Percentiles rank a stretch among this genome's conserved stretches.
These are phyloP conservation scores for Grigorovia humatica DNA, from an alignment of 805 yeast species.

Conservation along the genomic window DNA sequence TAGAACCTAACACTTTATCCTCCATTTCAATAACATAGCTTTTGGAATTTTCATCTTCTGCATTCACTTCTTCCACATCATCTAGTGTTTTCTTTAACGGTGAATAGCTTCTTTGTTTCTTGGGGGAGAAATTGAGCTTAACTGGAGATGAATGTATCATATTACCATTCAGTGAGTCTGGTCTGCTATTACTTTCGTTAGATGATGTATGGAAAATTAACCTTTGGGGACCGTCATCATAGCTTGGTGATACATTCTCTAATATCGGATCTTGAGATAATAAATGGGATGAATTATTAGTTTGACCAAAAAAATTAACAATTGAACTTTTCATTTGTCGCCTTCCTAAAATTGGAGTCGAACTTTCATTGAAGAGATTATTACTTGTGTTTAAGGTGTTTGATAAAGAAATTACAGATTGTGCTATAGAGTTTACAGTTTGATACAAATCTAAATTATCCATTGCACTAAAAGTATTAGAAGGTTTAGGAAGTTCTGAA, in stretches of 20 bases:
- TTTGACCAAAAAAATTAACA: constrained; percentile 9
- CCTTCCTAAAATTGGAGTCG: constrained; percentile 15
- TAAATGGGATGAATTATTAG: constrained; percentile 6
- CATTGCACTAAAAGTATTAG: constrained; percentile 20
- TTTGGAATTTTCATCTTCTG: not conserved
- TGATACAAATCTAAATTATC: constrained; percentile 28
- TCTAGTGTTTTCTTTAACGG: constrained; percentile 10
- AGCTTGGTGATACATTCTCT: not conserved
- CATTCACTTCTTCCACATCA: constrained; percentile 2
- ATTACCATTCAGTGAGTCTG: not conserved
- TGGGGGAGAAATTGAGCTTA: not conserved
- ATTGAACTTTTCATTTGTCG: constrained; percentile 19
- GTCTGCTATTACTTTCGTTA: constrained; percentile 1
- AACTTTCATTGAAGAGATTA: not conserved
- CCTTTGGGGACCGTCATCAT: constrained; percentile 17
- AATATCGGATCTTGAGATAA: not conserved
- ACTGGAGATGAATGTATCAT: constrained; percentile 5
- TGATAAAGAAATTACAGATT: constrained; percentile 27
- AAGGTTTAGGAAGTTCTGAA: constrained; percentile 1
- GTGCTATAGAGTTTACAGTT: constrained; percentile 27
- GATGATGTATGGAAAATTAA: constrained; percentile 13
- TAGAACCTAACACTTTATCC: not conserved
- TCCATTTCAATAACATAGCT: not conserved
- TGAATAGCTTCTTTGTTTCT: constrained; percentile 3
- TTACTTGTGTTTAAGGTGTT: constrained; percentile 17